phyloP scores from a whole-genome alignment of 805 yeast species.

The baker's yeast (Saccharomyces cerevisiae) region DNA sequence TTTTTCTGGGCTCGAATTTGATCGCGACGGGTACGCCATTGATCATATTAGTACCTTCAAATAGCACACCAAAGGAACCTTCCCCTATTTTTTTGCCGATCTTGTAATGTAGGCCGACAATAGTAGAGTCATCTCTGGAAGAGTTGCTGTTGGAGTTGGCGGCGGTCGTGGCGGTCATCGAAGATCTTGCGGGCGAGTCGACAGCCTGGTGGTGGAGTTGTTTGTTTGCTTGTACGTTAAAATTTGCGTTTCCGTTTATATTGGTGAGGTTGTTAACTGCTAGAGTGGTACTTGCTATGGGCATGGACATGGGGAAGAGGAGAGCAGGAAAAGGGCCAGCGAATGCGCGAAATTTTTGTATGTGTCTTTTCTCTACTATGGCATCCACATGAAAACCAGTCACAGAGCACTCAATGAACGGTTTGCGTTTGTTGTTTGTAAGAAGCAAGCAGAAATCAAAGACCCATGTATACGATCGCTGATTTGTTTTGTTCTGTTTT shows the following conservation, averaged over 20 bases:
- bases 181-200: background rate
- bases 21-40: constrained; percentile 93
- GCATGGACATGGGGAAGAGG: background rate
- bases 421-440: background rate
- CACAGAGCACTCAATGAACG: background rate
- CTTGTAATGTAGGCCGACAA: constrained; percentile 90
- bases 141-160: constrained; percentile 7
- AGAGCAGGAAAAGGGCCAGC: background rate
- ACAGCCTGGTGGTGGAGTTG: constrained; percentile 5
- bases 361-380: background rate
- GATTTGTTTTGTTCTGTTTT: background rate
- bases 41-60: constrained; percentile 88
- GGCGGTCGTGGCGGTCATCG: background rate
- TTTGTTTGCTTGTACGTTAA: constrained; percentile 4
- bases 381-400: background rate
- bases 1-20: constrained; percentile 92
- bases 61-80: constrained; percentile 95
- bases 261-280: constrained; percentile 19
- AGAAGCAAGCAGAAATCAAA: background rate
- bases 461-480: background rate
- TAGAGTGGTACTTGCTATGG: constrained; percentile 1
- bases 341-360: background rate
- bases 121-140: constrained; percentile 24
- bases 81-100: constrained; percentile 97
- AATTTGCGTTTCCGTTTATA: constrained; percentile 10